phyloP scores from a whole-genome alignment of 345 rosid genomes.

The Brassica nigra region DNA sequence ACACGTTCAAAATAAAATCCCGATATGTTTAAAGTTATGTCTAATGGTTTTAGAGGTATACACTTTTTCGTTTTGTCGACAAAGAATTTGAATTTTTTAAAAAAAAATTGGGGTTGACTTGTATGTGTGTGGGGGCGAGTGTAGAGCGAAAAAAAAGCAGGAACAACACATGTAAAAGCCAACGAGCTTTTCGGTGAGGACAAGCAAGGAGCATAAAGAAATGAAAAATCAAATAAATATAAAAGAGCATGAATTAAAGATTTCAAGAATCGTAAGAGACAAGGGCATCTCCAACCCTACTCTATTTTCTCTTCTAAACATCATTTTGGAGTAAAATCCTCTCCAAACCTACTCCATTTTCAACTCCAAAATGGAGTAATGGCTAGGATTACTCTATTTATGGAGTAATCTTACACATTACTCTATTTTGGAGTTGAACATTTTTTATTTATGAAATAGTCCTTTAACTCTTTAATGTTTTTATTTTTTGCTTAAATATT shows the following conservation, averaged over 20 bases:
- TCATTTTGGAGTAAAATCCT: neutral
- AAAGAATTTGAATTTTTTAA: neutral
- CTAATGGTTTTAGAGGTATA: neutral
- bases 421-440: too few relatives aligned
- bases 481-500: too few relatives aligned
- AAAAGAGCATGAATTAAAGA: neutral
- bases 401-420: too few relatives aligned
- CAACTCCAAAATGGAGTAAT: too few relatives aligned
- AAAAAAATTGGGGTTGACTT: conserved; percentile 20
- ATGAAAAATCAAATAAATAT: neutral
- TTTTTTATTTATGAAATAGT: too few relatives aligned
- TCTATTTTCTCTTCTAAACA: too few relatives aligned
- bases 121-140: conserved; percentile 15
- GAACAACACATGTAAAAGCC: neutral
- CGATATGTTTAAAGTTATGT: neutral
- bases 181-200: conserved; percentile 1
- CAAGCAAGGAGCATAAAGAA: neutral
- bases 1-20: conserved; percentile 10
- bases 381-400: too few relatives aligned
- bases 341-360: too few relatives aligned
- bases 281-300: neutral
- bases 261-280: conserved; percentile 12
- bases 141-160: conserved; percentile 1
- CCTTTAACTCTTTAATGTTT: too few relatives aligned
- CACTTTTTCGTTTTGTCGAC: neutral